Percentiles rank a stretch among this genome's conserved stretches.
Evolutionary conservation across 2,329 filamentous ascomycete species (phyloP).

Genomic region (Colletotrichum plurivorum): DNA sequence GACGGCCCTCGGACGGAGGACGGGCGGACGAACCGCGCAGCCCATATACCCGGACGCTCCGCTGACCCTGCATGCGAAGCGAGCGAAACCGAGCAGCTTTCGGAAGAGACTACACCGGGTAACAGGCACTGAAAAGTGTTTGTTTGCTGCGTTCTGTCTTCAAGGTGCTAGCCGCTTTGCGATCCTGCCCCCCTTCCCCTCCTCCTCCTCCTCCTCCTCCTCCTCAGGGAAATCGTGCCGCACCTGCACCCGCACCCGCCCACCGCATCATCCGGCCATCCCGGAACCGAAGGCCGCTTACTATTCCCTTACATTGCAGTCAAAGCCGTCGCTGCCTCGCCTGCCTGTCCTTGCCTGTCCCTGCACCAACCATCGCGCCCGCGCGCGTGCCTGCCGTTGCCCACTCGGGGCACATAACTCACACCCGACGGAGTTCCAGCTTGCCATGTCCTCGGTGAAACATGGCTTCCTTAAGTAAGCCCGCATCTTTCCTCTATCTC

Average conservation of each 20-base stretch:
- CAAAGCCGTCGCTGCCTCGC: neutral
- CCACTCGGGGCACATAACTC: slow-evolving; percentile 28
- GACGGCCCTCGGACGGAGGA: slow-evolving; percentile 25
- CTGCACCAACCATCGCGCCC: slow-evolving; percentile 4
- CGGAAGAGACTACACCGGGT: no score
- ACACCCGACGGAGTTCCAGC: slow-evolving; percentile 18
- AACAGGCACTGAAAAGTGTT: no score
- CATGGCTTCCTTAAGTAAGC: slow-evolving; percentile 41
- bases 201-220: slow-evolving; percentile 3
- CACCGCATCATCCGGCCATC: slow-evolving; percentile 28
- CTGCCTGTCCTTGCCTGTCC: slow-evolving; percentile 33
- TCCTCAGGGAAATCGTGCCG: neutral
- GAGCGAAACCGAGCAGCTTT: no score
- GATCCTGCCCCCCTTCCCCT: slow-evolving; percentile 16
- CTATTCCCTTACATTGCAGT: slow-evolving; percentile 8
- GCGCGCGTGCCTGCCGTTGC: neutral
- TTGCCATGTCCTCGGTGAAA: slow-evolving; percentile 35
- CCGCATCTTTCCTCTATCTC: neutral
- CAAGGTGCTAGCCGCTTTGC: slow-evolving; percentile 24
- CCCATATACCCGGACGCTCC: slow-evolving; percentile 19
- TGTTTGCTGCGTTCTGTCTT: slow-evolving; percentile 17
- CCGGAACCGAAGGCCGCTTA: slow-evolving; percentile 34
- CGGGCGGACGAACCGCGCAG: slow-evolving; percentile 23
- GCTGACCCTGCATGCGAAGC: slow-evolving; percentile 28
- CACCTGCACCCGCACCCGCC: neutral